Evolutionary conservation across 768 basidiomycete genomes (phyloP).

Genomic region (Termitomyces heimii): DNA sequence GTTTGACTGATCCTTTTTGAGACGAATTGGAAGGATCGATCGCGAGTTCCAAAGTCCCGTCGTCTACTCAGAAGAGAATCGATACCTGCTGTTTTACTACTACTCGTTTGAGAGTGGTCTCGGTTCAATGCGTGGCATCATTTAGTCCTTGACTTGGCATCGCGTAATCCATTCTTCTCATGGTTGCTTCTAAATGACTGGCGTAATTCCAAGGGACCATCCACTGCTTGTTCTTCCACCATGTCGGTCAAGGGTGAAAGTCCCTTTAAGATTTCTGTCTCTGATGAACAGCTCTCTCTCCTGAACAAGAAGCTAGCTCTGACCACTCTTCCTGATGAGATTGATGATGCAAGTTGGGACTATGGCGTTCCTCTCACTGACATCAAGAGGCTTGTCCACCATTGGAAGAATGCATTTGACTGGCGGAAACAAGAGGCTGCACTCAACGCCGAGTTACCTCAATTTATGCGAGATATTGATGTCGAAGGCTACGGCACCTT

Average conservation of each 20-base stretch:
- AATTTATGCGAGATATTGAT: slow-evolving; percentile 47
- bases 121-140: too few species aligned
- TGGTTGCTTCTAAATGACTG: not conserved
- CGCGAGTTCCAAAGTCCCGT: too few species aligned
- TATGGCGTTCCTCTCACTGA: slow-evolving; percentile 49
- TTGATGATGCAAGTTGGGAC: slow-evolving; percentile 38
- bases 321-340: slow-evolving; percentile 48
- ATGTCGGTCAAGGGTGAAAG: slow-evolving; percentile 7
- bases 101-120: too few species aligned
- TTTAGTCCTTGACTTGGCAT: too few species aligned
- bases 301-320: slow-evolving; percentile 43
- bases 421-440: slow-evolving; percentile 49
- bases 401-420: slow-evolving; percentile 48
- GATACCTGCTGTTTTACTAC: too few species aligned
- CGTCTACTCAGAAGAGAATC: too few species aligned
- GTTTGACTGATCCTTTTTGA: too few species aligned
- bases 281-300: slow-evolving; percentile 33
- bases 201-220: not conserved
- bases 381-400: slow-evolving; percentile 36
- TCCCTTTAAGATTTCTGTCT: slow-evolving; percentile 43
- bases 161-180: too few species aligned
- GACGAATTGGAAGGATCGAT: too few species aligned
- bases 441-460: slow-evolving; percentile 49
- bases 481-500: slow-evolving; percentile 39
- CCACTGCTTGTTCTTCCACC: not conserved